Conservation (phyloP, 371 early-diverging fungal genomes). For the Syncephalastrum monosporum region DNA sequence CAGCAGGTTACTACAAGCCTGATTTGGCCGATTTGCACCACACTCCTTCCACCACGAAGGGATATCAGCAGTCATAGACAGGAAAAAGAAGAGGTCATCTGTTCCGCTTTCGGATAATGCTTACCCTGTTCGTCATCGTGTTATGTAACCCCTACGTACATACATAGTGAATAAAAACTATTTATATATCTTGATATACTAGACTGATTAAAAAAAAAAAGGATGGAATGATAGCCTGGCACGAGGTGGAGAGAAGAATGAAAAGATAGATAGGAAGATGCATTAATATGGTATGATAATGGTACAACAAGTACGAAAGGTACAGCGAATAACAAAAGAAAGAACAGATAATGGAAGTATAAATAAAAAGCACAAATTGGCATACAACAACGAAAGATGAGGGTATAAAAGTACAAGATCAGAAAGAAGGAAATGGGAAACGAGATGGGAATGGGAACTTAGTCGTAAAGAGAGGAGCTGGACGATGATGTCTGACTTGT, state of each 20-base stretch:
- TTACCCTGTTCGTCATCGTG: too few relatives aligned
- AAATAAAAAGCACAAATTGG: constrained; percentile 1
- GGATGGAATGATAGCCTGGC: too few relatives aligned
- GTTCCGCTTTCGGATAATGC: too few relatives aligned
- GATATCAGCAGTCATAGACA: constrained; percentile 1
- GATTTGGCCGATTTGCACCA: constrained; percentile 17
- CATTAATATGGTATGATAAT: too few relatives aligned
- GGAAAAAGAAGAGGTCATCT: neutral
- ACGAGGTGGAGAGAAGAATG: too few relatives aligned
- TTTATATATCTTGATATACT: too few relatives aligned
- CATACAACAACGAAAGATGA: neutral
- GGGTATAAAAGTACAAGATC: constrained; percentile 4
- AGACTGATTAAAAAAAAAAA: too few relatives aligned
- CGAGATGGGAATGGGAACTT: neutral
- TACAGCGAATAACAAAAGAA: constrained; percentile 3
- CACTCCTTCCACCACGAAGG: constrained; percentile 8
- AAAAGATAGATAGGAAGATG: too few relatives aligned
- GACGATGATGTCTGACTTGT: neutral
- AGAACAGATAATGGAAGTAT: neutral
- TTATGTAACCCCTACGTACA: too few relatives aligned
- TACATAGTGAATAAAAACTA: too few relatives aligned
- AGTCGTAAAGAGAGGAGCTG: neutral
- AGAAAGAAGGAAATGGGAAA: neutral
- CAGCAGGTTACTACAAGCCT: constrained; percentile 22
- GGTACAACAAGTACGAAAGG: too few relatives aligned